phyloP scores from a whole-genome alignment of 352 stramenopile species.

The Phytophthora megakarya region DNA sequence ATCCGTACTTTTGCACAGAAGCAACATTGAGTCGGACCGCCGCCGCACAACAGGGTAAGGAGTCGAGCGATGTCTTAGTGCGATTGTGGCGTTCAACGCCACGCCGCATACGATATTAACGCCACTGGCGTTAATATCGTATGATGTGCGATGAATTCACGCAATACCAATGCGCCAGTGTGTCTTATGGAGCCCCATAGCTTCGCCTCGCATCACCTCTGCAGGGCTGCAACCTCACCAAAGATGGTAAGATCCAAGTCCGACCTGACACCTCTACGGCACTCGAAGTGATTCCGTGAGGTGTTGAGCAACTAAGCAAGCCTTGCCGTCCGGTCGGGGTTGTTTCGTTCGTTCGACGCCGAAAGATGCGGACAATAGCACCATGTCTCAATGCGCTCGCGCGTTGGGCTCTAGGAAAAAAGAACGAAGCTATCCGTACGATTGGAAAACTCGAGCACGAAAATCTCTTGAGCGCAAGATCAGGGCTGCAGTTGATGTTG shows the following conservation, averaged over 20 bases:
- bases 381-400: constrained; percentile 4
- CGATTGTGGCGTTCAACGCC: constrained; percentile 24
- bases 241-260: constrained; percentile 26
- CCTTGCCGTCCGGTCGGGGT: constrained; percentile 13
- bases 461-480: constrained; percentile 11
- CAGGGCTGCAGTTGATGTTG: constrained; percentile 4
- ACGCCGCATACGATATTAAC: too few species aligned
- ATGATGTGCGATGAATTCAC: constrained; percentile 21
- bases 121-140: too few species aligned
- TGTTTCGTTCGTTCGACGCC: constrained; percentile 20
- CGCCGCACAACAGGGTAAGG: constrained; percentile 23
- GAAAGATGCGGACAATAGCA: constrained; percentile 32
- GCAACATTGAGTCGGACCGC: not conserved
- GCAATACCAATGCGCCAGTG: constrained; percentile 2
- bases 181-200: not conserved
- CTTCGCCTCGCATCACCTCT: constrained; percentile 25
- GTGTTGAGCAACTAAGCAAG: constrained; percentile 10
- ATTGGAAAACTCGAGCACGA: constrained; percentile 33
- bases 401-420: constrained; percentile 13
- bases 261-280: constrained; percentile 17
- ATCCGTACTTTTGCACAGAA: constrained; percentile 25
- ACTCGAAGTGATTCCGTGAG: constrained; percentile 8
- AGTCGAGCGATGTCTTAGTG: constrained; percentile 13
- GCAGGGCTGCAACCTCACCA: constrained; percentile 18
- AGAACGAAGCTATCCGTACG: constrained; percentile 12